These are phyloP conservation scores for Boletales sp. DNA, from an alignment of 768 basidiomycete species.

Conservation along the genomic window DNA sequence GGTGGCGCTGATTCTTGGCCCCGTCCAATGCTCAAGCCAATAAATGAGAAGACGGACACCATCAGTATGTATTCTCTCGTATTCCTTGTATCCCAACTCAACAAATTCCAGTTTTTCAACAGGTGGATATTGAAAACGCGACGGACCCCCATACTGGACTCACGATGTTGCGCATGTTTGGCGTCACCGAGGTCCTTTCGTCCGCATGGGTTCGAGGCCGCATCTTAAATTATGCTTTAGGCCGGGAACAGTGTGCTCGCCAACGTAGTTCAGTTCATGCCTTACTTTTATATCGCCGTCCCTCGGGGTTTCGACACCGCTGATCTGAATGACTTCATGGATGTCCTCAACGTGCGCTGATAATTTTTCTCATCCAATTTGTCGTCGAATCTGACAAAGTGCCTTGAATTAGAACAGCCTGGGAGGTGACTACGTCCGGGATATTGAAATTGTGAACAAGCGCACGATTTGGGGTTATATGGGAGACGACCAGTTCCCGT, in stretches of 20 bases:
- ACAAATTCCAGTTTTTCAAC: slow-evolving; percentile 74
- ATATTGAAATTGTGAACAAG: slow-evolving; percentile 58
- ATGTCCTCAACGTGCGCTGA: slow-evolving; percentile 69
- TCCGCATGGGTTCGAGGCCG: not conserved
- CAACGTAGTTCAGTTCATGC: slow-evolving; percentile 76
- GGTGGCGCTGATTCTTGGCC: slow-evolving; percentile 78
- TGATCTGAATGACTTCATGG: slow-evolving; percentile 63
- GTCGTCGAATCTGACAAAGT: not conserved
- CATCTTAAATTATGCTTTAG: slow-evolving; percentile 34
- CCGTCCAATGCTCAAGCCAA: slow-evolving; percentile 51
- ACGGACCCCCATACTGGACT: slow-evolving; percentile 39
- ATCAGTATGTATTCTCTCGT: slow-evolving; percentile 50
- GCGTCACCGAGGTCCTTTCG: slow-evolving; percentile 70
- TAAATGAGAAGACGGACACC: slow-evolving; percentile 60
- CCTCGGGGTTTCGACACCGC: slow-evolving; percentile 77
- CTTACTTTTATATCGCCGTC: slow-evolving; percentile 90
- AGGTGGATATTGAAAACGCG: slow-evolving; percentile 87
- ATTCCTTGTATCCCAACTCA: not conserved
- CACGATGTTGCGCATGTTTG: slow-evolving; percentile 70
- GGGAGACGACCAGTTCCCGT: slow-evolving; percentile 74
- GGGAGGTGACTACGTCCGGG: slow-evolving; percentile 40
- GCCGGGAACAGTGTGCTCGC: slow-evolving; percentile 87
- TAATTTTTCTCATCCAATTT: not conserved
- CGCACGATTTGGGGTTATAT: slow-evolving; percentile 85
- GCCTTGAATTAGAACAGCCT: slow-evolving; percentile 16